phyloP scores from a whole-genome alignment of 192 early-diverging fungal genomes.

The Lunasporangiospora selenospora region DNA sequence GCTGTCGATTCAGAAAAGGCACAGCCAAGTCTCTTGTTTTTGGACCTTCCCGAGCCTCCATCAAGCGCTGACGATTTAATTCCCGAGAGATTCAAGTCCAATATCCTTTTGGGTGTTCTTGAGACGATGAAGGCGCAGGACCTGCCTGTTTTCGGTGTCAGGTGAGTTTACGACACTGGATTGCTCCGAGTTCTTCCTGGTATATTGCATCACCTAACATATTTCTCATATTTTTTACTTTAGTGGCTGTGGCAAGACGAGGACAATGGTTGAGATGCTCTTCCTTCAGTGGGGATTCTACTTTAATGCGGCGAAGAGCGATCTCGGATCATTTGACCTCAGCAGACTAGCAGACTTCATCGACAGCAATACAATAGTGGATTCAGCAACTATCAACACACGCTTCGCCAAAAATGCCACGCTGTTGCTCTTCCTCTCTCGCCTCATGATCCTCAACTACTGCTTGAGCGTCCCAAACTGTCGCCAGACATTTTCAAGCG shows the following conservation, averaged over 20 bases:
- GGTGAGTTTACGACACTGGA: neutral
- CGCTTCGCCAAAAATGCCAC: constrained; percentile 22
- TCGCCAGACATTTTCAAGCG: constrained; percentile 20
- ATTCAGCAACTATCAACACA: neutral
- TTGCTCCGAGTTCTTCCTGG: too few species aligned
- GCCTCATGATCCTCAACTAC: constrained; percentile 20
- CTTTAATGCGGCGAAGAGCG: constrained; percentile 27
- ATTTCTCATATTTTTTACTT: neutral
- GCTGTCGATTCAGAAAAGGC: neutral
- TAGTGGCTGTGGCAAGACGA: constrained; percentile 29
- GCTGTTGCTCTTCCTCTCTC: constrained; percentile 23
- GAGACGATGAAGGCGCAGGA: constrained; percentile 14
- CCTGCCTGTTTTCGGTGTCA: constrained; percentile 17
- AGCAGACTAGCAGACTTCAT: constrained; percentile 9
- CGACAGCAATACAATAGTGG: constrained; percentile 3
- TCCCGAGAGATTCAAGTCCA: constrained; percentile 11
- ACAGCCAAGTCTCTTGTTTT: constrained; percentile 18
- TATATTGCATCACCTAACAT: too few species aligned
- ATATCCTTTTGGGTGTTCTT: constrained; percentile 12
- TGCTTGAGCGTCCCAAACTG: constrained; percentile 11
- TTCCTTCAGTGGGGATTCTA: constrained; percentile 38
- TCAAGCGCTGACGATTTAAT: neutral
- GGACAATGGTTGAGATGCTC: constrained; percentile 20
- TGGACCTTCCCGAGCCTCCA: constrained; percentile 20
- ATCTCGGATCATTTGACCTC: constrained; percentile 20